Base-by-base conservation (phyloP, 1,139 yeast species). In the Lodderomyces oxycetoniae region DNA sequence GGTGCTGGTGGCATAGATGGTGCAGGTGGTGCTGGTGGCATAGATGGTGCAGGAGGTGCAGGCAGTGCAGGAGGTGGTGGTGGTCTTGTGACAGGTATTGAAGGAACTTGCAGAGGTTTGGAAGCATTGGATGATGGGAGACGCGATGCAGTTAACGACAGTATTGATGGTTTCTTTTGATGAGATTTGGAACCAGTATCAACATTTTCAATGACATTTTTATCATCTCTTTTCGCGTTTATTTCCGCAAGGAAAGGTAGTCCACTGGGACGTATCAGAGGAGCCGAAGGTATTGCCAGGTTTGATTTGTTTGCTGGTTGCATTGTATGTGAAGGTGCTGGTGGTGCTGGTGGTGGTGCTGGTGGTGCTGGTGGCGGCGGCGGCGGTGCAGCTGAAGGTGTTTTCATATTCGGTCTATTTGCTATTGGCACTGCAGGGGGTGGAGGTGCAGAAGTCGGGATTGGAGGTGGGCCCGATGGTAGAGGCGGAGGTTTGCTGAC, bases 191-290 rank as follows among this genome's bases (percentile, higher is more conserved):
- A 36, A 9, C 37, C 30, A n/a, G 44, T 38, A 20, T 29, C 20
- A 16, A 28, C 33, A 7, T 47, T 36, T 50, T 82, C 93, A 42
- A 82, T 72, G 0, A 89, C 84, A 30, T 70, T 72, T 0, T 69
- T 44, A 29, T 74, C 79, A 40, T 71, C 71, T 47, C 82, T 58
- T 42, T 68, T 73, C 30, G 70, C 67, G 44, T 74, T 74, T 29
- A 77, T 76, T 38, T 76, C 74, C 1, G 79, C 74, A 28, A 77
- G 57, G 45, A 77, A 76, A 4, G 77, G 74, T 10, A 71, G 48
- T 0, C 61, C 53, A 8, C 57, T 55, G 11, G 50, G 37, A 25
- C 67, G 63, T 10, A 39, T 21, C 40, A 41, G 28, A 36, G 53
- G 51, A 26, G 47, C 46, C 35, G 44, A 51, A 40, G 48, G 53